phyloP scores from a whole-genome alignment of 2,329 filamentous ascomycete genomes.

The Immersiporthe knoxdaviesiana region DNA sequence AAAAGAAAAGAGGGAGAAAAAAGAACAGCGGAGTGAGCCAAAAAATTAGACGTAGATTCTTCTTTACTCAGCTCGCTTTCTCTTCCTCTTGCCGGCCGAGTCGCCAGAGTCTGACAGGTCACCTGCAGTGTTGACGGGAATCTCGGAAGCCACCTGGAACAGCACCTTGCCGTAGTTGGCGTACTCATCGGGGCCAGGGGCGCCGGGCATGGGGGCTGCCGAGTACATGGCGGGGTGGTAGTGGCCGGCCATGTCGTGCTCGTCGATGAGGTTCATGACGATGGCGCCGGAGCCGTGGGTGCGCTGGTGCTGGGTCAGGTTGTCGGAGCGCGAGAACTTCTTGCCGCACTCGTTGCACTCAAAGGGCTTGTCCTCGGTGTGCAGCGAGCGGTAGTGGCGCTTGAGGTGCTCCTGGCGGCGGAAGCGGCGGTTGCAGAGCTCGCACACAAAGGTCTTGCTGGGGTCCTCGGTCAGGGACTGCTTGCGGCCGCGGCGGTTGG shows the following conservation, averaged over 20 bases:
- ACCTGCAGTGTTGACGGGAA: constrained; percentile 68
- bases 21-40: constrained; percentile 37
- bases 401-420: constrained; percentile 97
- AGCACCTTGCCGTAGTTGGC: constrained; percentile 74
- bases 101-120: constrained; percentile 57
- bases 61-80: constrained; percentile 68
- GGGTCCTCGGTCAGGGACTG: constrained; percentile 97
- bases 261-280: constrained; percentile 85
- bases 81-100: constrained; percentile 71
- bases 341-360: constrained; percentile 97
- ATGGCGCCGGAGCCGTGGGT: constrained; percentile 91
- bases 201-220: constrained; percentile 44
- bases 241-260: constrained; percentile 55
- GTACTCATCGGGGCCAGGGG: constrained; percentile 62
- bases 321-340: constrained; percentile 98
- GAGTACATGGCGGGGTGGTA: constrained; percentile 44
- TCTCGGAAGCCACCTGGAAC: constrained; percentile 77
- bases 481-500: constrained; percentile 94
- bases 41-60: not conserved
- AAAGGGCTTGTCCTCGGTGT: constrained; percentile 98
- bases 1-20: not conserved
- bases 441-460: constrained; percentile 97
- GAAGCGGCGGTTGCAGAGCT: constrained; percentile 95
- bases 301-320: constrained; percentile 92
- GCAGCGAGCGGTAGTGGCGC: constrained; percentile 96